phyloP scores from a whole-genome alignment of 495 filamentous ascomycete genomes.

The Trichoderma parareesei region DNA sequence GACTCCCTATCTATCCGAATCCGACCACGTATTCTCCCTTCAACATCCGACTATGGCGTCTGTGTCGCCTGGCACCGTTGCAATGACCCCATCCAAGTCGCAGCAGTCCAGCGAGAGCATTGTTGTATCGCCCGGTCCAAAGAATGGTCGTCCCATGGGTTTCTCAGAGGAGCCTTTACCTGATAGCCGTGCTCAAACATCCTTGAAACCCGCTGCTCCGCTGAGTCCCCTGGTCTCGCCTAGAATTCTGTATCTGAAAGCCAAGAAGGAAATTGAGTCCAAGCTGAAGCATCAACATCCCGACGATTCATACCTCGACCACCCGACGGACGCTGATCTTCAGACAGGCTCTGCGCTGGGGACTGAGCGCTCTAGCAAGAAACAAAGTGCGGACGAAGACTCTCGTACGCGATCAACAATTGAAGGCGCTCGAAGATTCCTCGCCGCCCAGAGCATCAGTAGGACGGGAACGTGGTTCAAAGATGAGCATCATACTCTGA shows the following conservation, averaged over 20 bases:
- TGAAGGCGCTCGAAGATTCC: background rate
- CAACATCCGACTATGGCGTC: conserved; percentile 16
- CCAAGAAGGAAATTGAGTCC: background rate
- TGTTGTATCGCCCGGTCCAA: background rate
- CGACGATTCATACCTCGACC: background rate
- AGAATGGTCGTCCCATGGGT: background rate
- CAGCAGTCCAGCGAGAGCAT: conserved; percentile 2
- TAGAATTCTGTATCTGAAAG: background rate
- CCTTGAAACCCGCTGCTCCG: background rate
- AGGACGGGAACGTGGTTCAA: conserved; percentile 10
- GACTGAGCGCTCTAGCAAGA: background rate
- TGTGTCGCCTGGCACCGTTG: background rate
- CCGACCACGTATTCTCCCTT: conserved; percentile 28
- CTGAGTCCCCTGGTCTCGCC: background rate
- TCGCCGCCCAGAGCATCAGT: conserved; percentile 2
- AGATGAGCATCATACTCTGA: background rate
- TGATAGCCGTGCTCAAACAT: background rate
- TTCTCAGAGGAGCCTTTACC: background rate
- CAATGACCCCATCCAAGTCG: background rate
- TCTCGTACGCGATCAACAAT: background rate
- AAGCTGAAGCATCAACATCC: background rate
- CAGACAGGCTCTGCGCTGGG: background rate
- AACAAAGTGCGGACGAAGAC: background rate
- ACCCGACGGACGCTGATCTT: background rate
- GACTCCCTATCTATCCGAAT: conserved; percentile 28